Evolutionary conservation across 164 flowering plant species (phyloP).

Genomic region (Magnolia officinalis): DNA sequence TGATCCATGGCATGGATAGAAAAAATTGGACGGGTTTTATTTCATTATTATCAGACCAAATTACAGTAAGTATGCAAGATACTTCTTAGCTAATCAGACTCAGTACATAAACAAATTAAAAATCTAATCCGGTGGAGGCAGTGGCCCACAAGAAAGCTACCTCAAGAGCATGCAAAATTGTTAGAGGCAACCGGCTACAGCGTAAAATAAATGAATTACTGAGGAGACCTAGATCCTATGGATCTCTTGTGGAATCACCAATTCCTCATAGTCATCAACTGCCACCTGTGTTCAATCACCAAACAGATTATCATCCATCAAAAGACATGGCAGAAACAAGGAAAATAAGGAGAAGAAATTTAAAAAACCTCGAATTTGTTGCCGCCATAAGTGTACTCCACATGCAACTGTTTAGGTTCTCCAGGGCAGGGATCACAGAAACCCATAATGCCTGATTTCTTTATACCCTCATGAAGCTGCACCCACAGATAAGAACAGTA

Average conservation of each 20-base stretch:
- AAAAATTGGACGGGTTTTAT: not conserved
- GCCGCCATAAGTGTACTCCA: constrained; percentile 64
- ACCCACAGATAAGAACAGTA: constrained; percentile 3
- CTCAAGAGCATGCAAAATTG: constrained; percentile 34
- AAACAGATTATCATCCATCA: not conserved
- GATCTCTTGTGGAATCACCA: constrained; percentile 50
- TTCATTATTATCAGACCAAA: not conserved
- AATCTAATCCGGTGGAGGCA: not conserved
- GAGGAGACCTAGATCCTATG: constrained; percentile 33
- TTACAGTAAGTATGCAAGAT: not conserved
- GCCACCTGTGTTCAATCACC: constrained; percentile 34
- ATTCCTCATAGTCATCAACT: constrained; percentile 55
- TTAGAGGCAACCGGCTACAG: constrained; percentile 16
- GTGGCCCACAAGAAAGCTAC: not conserved
- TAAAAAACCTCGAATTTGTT: constrained; percentile 50
- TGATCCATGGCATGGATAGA: not conserved
- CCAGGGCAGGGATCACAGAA: constrained; percentile 96
- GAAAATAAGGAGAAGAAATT: not conserved
- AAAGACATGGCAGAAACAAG: no score
- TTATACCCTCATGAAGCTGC: constrained; percentile 95
- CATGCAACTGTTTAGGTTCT: constrained; percentile 64
- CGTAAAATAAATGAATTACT: not conserved
- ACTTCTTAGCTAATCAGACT: not conserved
- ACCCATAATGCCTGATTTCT: constrained; percentile 97
- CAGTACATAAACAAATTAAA: not conserved